Base-by-base conservation (phyloP, 2,329 filamentous ascomycete species). In the Aspergillus fumigatus region DNA sequence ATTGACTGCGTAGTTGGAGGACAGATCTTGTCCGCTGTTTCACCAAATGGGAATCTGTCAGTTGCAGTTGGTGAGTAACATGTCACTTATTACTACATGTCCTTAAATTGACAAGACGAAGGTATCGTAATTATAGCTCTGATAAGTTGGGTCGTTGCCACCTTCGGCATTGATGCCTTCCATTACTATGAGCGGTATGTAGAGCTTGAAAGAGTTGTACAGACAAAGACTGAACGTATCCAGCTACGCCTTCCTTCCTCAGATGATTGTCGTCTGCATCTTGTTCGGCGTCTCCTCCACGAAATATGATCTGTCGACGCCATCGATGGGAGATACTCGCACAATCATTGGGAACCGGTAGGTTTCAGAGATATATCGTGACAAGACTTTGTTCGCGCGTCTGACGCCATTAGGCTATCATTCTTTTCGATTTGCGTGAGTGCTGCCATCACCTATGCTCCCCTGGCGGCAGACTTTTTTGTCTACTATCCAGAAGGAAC, bases 401-500 rank as follows among this genome's bases (percentile, higher is more conserved):
- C 17, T 26, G 23, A 47, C 21, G 11, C 4, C 23, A 9, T 14
- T 19, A 76, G 74, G 45, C 74, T 90, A 32, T 87, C 85, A 4
- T 91, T 89, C 71, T 88, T 91, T 70, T 87, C 84, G 10, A 76
- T 90, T 49, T 88, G 84, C 61, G 76, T 88, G 11, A 85, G 85
- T 23, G 82, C 83, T 1, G 83, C 84, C 7, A 81, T 88, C 53
- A 86, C 84, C 1, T 89, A 87, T 67, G 76, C 82, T 1, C 82
- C 84, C 4, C 80, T 81, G 1, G 84, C 82, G n/a, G 83, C 83
- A 0, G 86, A 89, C 67, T 88, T 84, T 67, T 87, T 88, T 62
- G 84, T 88, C 53, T 89, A 88, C 70, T 87, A 84, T 67, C 81
- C 83, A 0, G 76, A 81, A 59, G 69, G 76, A 59, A 78, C 82